Conservation (phyloP, 768 basidiomycete species). For the Floccularia luteovirens region DNA sequence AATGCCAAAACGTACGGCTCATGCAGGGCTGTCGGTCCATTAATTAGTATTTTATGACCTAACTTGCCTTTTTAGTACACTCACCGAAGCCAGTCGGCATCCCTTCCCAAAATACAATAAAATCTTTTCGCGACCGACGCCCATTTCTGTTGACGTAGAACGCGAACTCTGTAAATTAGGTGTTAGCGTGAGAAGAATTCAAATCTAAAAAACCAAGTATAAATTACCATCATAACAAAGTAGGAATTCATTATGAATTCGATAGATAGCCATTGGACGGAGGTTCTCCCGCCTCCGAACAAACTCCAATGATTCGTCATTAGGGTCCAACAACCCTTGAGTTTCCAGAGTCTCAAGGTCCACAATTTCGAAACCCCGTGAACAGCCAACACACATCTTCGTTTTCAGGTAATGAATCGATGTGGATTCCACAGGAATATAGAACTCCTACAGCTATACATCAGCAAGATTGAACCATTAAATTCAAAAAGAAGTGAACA, state of each 20-base stretch:
- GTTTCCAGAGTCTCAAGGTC: conserved; percentile 97
- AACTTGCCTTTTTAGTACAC: conserved; percentile 16
- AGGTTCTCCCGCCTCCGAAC: conserved; percentile 85
- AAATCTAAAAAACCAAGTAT: background rate
- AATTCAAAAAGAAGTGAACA: conserved; percentile 3
- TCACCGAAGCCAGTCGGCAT: conserved; percentile 88
- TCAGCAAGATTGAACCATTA: conserved; percentile 1
- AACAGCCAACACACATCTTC: conserved; percentile 93
- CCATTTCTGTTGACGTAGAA: conserved; percentile 99
- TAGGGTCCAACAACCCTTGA: conserved; percentile 90
- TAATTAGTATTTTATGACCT: background rate
- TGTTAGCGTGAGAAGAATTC: conserved; percentile 4
- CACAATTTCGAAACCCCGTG: conserved; percentile 97
- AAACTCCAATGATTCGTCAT: conserved; percentile 88
- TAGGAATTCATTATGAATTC: conserved; percentile 94
- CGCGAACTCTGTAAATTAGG: conserved; percentile 70
- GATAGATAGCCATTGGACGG: conserved; percentile 92
- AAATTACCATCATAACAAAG: conserved; percentile 92
- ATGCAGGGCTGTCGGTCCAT: conserved; percentile 61
- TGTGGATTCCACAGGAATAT: conserved; percentile 94
- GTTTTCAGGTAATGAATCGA: conserved; percentile 98
- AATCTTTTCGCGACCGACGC: conserved; percentile 81
- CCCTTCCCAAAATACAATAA: conserved; percentile 98
- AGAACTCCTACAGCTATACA: conserved; percentile 70
- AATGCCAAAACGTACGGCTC: conserved; percentile 97